phyloP scores from a whole-genome alignment of 2,329 filamentous ascomycete genomes.

The Xylariales sp. region DNA sequence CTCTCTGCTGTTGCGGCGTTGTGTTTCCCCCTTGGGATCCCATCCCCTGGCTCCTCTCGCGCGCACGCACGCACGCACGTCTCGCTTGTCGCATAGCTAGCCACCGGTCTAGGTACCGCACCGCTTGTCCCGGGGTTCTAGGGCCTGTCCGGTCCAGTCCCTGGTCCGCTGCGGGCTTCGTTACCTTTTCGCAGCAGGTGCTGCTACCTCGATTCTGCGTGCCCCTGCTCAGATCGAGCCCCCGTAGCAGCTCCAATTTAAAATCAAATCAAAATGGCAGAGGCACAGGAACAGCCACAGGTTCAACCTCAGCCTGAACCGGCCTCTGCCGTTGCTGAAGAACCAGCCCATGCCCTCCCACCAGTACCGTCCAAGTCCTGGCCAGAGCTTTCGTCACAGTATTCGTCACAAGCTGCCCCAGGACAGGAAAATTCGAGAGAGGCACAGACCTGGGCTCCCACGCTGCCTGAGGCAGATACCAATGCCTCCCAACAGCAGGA shows the following conservation, averaged over 20 bases:
- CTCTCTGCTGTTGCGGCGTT: constrained; percentile 39
- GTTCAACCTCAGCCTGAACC: constrained; percentile 50
- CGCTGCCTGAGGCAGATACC: constrained; percentile 44
- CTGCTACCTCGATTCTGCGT: constrained; percentile 44
- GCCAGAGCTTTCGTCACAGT: constrained; percentile 40
- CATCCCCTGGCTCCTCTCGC: constrained; percentile 36
- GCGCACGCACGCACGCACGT: constrained; percentile 38
- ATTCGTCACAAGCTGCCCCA: constrained; percentile 45
- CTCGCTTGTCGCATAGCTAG: constrained; percentile 41
- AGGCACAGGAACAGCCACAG: constrained; percentile 52
- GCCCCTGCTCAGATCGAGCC: constrained; percentile 52
- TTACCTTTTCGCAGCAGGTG: constrained; percentile 48
- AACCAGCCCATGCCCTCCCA: constrained; percentile 49
- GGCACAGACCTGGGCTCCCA: constrained; percentile 43
- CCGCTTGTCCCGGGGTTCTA: constrained; percentile 39
- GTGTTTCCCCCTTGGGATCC: constrained; percentile 39
- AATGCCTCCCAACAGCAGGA: constrained; percentile 44
- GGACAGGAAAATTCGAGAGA: constrained; percentile 44
- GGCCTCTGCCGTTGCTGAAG: constrained; percentile 48
- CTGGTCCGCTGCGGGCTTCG: constrained; percentile 50
- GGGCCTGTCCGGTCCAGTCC: constrained; percentile 45
- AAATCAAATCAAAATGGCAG: constrained; percentile 54
- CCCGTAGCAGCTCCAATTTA: constrained; percentile 52
- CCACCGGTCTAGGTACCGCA: constrained; percentile 43
- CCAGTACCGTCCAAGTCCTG: constrained; percentile 34